Base-by-base conservation (phyloP, 495 filamentous ascomycete genomes). In the Penicillium crystallinum region DNA sequence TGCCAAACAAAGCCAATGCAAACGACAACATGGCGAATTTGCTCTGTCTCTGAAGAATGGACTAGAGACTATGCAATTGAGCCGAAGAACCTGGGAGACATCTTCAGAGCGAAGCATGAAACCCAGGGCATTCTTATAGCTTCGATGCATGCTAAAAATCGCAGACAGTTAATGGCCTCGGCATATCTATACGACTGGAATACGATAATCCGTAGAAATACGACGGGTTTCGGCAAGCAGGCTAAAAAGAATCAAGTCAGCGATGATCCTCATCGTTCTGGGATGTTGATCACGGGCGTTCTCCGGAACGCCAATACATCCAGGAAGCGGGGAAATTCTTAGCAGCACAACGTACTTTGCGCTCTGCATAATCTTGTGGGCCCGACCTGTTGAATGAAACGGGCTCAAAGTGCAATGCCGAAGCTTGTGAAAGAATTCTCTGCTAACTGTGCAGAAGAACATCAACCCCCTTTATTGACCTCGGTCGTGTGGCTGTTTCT, bases 21-120 rank as follows among this genome's bases (percentile, higher is more conserved):
- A 53, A 41, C 1, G 33, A 12, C 43, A 54, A 17, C 57, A 60
- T 60, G 33, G n/a, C 33, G 18, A 17, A 29, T 36, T 25, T 29
- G 33, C 7, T 10, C 19, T 19, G 5, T 18, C 3, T 12, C 14
- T 3, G 30, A 25, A 31, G 11, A 31, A 35, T 19, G 33, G 19
- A 18, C 17, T 30, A 29, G 25, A n/a, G 41, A 22, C 7, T 4
- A 17, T 29, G 17, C 21, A 49, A 38, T 40, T 27, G 34, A 18
- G 35, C 30, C 14, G 23, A 40, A 10, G 37, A 14, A 22, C 43
- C 10, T 22, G 11, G 15, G 1, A 22, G 11, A 2, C 12, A 14
- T 4, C 5, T 10, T 58, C 40, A 1, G n/a, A n/a, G 11, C 21
- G 23, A 25, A n/a, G 11, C 21, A 40, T 12, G 21, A 23, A 23